Conservation (phyloP, 108 stramenopile genomes). For the Fistulifera pelliculosa region DNA sequence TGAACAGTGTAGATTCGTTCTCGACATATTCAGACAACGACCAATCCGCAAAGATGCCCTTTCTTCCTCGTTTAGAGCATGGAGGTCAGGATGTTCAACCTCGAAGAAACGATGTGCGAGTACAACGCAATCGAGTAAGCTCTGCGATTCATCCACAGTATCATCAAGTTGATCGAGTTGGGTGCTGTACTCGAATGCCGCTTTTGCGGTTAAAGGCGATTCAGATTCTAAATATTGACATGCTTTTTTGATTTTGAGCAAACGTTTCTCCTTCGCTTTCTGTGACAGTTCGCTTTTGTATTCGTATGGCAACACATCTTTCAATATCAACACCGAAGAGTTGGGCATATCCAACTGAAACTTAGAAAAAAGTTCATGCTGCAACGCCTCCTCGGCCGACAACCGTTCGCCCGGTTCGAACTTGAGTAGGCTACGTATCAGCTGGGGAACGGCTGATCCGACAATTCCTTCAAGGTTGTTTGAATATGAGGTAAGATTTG, state of each 20-base stretch:
- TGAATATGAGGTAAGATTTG: constrained; percentile 43
- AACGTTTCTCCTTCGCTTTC: constrained; percentile 4
- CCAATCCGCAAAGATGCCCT: constrained; percentile 38
- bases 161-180: constrained; percentile 67
- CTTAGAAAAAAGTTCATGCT: constrained; percentile 56
- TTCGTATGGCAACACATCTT: constrained; percentile 26
- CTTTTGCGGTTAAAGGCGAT: constrained; percentile 56
- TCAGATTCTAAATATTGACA: constrained; percentile 47
- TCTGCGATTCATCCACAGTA: constrained; percentile 54
- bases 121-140: constrained; percentile 62
- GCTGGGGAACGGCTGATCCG: constrained; percentile 61
- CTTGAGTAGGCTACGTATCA: constrained; percentile 56
- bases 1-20: constrained; percentile 61
- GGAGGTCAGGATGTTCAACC: constrained; percentile 36
- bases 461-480: constrained; percentile 32
- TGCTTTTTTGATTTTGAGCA: constrained; percentile 43
- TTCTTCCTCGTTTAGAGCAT: constrained; percentile 32
- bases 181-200: constrained; percentile 43
- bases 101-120: constrained; percentile 73
- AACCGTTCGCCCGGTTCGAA: constrained; percentile 46
- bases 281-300: constrained; percentile 8
- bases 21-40: constrained; percentile 46
- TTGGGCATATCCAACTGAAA: constrained; percentile 33
- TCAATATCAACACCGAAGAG: constrained; percentile 16
- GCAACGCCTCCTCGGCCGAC: constrained; percentile 56